Conservation (phyloP, 441 rosid genomes). For the Eutrema salsugineum region DNA sequence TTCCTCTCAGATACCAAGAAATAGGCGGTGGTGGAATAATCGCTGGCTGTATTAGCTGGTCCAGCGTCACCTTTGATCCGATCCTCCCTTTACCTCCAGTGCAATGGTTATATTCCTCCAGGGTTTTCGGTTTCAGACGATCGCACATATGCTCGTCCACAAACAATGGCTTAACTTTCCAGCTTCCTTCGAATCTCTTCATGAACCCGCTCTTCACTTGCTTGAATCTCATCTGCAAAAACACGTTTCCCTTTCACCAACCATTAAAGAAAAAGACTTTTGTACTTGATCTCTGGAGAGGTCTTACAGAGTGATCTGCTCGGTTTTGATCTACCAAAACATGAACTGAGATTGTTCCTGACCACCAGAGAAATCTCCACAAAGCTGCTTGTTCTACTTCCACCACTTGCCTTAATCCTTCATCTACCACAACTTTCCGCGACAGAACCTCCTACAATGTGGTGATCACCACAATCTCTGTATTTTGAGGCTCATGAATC, state of each 20-base stretch:
- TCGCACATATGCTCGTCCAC: constrained; percentile 68
- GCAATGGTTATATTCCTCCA: constrained; percentile 62
- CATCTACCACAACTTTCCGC: constrained; percentile 69
- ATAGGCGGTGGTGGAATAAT: constrained; percentile 79
- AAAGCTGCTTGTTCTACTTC: constrained; percentile 89
- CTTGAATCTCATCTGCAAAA: constrained; percentile 84
- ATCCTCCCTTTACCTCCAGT: constrained; percentile 72
- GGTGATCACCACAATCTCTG: neutral
- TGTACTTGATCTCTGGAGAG: neutral
- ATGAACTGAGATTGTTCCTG: constrained; percentile 86
- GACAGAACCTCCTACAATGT: constrained; percentile 70
- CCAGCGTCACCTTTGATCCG: constrained; percentile 67
- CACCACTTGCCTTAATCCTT: constrained; percentile 79
- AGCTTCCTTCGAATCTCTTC: constrained; percentile 89
- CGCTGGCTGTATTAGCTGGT: constrained; percentile 84
- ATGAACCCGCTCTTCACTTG: constrained; percentile 84
- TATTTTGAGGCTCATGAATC: neutral
- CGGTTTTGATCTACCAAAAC: constrained; percentile 88
- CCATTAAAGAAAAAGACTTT: neutral
- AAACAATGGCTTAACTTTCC: constrained; percentile 76
- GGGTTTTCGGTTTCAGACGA: constrained; percentile 65
- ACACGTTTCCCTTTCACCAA: neutral
- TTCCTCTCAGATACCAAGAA: constrained; percentile 94
- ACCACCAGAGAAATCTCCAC: constrained; percentile 98
- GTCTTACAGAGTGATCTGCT: constrained; percentile 62